These are phyloP conservation scores for Astrothelium macrocarpum DNA, from an alignment of 495 filamentous ascomycete genomes.

Conservation along the genomic window DNA sequence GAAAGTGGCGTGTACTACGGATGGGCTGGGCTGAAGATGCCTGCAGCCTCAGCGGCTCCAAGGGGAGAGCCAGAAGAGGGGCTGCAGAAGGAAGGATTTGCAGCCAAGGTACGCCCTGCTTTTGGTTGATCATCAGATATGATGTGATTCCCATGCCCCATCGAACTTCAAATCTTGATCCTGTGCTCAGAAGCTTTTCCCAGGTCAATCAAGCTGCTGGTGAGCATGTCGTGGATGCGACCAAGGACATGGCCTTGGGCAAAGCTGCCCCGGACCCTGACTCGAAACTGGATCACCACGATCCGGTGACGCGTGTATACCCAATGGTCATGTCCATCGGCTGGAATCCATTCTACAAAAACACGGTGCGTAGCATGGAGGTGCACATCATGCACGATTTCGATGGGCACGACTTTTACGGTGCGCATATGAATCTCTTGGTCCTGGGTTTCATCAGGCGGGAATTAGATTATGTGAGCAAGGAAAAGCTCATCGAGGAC, in stretches of 20 bases:
- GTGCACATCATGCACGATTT: conserved; percentile 80
- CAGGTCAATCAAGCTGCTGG: neutral
- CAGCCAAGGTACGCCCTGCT: neutral
- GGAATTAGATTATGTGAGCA: conserved; percentile 76
- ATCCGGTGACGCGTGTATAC: conserved; percentile 40
- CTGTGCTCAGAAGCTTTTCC: neutral
- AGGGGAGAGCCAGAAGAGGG: neutral
- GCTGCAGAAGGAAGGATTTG: neutral
- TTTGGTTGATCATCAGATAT: neutral
- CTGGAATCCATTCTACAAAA: conserved; percentile 94
- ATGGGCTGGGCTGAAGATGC: conserved; percentile 52
- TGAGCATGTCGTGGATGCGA: conserved; percentile 1
- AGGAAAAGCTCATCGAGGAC: conserved; percentile 77
- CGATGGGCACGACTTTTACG: conserved; percentile 68
- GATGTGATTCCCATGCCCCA: neutral
- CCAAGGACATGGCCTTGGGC: neutral
- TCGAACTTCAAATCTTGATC: neutral
- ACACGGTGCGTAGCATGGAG: conserved; percentile 72
- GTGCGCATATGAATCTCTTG: conserved; percentile 60
- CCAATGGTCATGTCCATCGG: conserved; percentile 92
- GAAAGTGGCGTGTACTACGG: conserved; percentile 86
- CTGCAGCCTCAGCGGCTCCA: neutral
- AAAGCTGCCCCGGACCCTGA: neutral
- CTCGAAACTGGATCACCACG: neutral
- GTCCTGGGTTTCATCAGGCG: conserved; percentile 81